A percentile compares a stretch with the other conserved stretches of the same genome.
Evolutionary conservation across 2,329 filamentous ascomycete genomes (phyloP).

Genomic region (Acrocalymma vagum): DNA sequence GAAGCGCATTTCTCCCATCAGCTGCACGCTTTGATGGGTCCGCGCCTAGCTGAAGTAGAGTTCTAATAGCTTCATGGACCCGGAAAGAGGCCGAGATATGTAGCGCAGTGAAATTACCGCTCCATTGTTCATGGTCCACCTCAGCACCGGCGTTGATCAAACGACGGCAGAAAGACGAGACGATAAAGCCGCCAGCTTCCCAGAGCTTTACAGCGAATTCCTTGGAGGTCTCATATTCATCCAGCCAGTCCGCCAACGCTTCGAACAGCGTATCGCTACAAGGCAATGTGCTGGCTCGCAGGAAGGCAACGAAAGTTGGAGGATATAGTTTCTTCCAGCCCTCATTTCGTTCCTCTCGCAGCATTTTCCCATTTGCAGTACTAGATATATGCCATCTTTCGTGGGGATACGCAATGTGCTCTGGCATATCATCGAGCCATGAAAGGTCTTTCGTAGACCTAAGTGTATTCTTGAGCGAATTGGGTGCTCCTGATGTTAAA

Average conservation of each 20-base stretch:
- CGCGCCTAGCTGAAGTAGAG: slow-evolving; percentile 1
- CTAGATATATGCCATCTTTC: background rate
- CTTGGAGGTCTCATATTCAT: background rate
- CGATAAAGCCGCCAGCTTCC: slow-evolving; percentile 4
- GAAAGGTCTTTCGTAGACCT: background rate
- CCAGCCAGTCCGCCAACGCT: slow-evolving; percentile 4
- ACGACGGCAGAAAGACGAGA: slow-evolving; percentile 1
- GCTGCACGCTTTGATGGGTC: background rate
- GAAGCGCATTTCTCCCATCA: background rate
- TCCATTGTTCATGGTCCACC: background rate
- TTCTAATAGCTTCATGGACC: slow-evolving; percentile 1
- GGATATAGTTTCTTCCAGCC: slow-evolving; percentile 2
- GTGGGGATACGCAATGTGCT: slow-evolving; percentile 1
- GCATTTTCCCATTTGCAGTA: background rate
- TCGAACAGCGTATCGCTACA: background rate
- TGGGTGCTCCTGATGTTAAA: background rate
- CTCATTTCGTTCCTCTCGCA: background rate
- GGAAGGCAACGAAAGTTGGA: slow-evolving; percentile 2
- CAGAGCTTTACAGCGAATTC: slow-evolving; percentile 1
- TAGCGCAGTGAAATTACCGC: background rate
- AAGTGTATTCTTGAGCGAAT: slow-evolving; percentile 1
- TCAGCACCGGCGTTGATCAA: slow-evolving; percentile 2
- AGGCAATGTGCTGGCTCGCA: no score
- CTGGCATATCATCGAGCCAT: slow-evolving; percentile 3
- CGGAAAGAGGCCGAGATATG: slow-evolving; percentile 1